A percentile compares a stretch with the other conserved stretches of the same genome.
Conservation (phyloP, 208 protist species). For the Leishmania aethiopica region DNA sequence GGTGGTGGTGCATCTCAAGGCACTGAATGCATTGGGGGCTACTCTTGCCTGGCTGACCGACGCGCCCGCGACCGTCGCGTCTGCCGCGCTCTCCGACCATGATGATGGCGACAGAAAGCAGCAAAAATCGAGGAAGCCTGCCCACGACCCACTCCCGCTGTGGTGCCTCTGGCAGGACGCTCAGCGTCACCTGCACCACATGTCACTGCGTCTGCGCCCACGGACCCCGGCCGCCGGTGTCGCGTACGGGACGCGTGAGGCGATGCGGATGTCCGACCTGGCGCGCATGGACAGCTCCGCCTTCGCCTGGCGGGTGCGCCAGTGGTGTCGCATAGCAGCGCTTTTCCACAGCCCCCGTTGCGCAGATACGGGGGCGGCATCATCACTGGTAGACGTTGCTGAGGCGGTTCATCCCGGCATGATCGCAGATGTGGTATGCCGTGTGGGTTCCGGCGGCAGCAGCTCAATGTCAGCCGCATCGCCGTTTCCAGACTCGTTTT, state of each 20-base stretch:
- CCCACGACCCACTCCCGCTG: constrained; percentile 17
- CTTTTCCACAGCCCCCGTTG: background rate
- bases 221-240: constrained; percentile 20
- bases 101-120: constrained; percentile 3
- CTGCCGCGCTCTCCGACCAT: background rate
- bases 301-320: constrained; percentile 39
- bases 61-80: background rate
- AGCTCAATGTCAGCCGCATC: background rate
- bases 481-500: background rate
- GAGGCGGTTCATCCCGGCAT: constrained; percentile 7
- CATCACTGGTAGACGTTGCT: background rate
- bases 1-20: constrained; percentile 36
- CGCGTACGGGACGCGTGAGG: constrained; percentile 25
- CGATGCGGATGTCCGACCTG: constrained; percentile 31
- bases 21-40: constrained; percentile 7
- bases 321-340: constrained; percentile 6
- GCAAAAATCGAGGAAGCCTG: constrained; percentile 1
- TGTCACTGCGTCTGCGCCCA: constrained; percentile 32
- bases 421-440: background rate
- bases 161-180: constrained; percentile 50
- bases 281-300: constrained; percentile 36
- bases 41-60: constrained; percentile 28
- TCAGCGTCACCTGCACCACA: constrained; percentile 32
- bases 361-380: background rate
- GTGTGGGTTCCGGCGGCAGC: background rate